phyloP scores from a whole-genome alignment of 306 rosid species.

The Cucumis cinereus region DNA sequence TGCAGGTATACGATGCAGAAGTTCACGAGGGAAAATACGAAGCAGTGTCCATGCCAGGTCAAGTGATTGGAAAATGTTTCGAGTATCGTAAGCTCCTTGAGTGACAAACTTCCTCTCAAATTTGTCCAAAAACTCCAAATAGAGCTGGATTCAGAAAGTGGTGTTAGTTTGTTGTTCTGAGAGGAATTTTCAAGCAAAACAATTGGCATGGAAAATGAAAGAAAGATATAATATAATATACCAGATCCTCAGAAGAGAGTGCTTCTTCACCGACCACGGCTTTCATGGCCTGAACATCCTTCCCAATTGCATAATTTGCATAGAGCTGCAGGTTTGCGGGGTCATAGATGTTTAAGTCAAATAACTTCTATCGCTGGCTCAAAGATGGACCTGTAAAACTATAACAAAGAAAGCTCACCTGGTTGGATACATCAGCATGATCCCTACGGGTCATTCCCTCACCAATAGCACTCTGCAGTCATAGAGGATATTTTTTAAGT shows the following conservation, averaged over 20 bases:
- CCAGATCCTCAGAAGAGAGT: conserved; percentile 98
- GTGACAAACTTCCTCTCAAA: conserved; percentile 92
- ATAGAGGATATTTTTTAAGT: background rate
- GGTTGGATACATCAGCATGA: conserved; percentile 97
- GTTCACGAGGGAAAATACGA: conserved; percentile 98
- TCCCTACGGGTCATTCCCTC: conserved; percentile 99
- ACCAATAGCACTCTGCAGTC: conserved; percentile 95
- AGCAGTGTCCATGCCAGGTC: conserved; percentile 98
- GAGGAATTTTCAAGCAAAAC: background rate
- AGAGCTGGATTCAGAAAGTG: conserved; percentile 43
- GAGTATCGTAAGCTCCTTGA: conserved; percentile 98
- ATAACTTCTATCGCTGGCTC: background rate
- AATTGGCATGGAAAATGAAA: background rate
- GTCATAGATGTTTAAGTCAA: conserved; percentile 9
- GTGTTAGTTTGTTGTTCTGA: conserved; percentile 11
- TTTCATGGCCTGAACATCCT: conserved; percentile 99
- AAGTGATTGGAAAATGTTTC: conserved; percentile 93
- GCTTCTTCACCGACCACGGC: conserved; percentile 99
- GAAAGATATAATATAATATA: conserved; percentile 18
- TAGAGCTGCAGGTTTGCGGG: conserved; percentile 47
- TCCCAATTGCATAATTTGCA: conserved; percentile 99
- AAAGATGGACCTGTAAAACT: background rate
- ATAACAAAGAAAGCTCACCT: conserved; percentile 38
- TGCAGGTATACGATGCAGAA: conserved; percentile 97
- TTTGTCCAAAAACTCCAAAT: conserved; percentile 97